These are phyloP conservation scores for Calophaca sinica DNA, from an alignment of 306 rosid species.

Conservation along the genomic window DNA sequence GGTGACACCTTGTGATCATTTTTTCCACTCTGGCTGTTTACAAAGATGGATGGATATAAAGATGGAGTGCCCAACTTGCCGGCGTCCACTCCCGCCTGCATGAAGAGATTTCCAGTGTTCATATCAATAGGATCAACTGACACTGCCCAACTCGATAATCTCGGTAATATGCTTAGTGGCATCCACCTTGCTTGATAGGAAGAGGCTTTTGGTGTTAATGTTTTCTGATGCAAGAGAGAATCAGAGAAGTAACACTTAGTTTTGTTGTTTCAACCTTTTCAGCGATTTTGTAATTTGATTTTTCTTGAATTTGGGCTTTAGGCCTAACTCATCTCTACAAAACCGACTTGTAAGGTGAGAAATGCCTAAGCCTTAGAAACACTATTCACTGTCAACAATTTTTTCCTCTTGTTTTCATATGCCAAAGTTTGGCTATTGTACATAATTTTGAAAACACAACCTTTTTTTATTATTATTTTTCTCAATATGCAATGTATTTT, in stretches of 20 bases:
- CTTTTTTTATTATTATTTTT: background rate
- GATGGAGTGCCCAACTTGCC: conserved; percentile 99
- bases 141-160: conserved; percentile 57
- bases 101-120: conserved; percentile 54
- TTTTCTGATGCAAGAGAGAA: no score
- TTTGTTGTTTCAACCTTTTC: conserved; percentile 1
- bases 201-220: background rate
- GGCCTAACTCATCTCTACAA: no score
- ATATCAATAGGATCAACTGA: conserved; percentile 66
- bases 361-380: no score
- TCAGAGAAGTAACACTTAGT: no score
- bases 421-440: conserved; percentile 1
- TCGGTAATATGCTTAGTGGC: conserved; percentile 54
- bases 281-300: conserved; percentile 31
- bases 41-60: conserved; percentile 99
- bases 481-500: conserved; percentile 11
- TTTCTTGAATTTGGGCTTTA: background rate
- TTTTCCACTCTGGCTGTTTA: conserved; percentile 94
- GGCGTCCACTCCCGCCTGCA: conserved; percentile 93
- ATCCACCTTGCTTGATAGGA: conserved; percentile 9
- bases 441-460: conserved; percentile 23
- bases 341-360: no score
- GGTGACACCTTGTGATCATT: conserved; percentile 99
- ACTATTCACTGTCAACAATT: no score
- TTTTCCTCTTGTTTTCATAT: conserved; percentile 21